Percentiles rank a stretch among this genome's conserved stretches.
Evolutionary conservation across 257 asterid species (phyloP).

Genomic region (Vinca minor): DNA sequence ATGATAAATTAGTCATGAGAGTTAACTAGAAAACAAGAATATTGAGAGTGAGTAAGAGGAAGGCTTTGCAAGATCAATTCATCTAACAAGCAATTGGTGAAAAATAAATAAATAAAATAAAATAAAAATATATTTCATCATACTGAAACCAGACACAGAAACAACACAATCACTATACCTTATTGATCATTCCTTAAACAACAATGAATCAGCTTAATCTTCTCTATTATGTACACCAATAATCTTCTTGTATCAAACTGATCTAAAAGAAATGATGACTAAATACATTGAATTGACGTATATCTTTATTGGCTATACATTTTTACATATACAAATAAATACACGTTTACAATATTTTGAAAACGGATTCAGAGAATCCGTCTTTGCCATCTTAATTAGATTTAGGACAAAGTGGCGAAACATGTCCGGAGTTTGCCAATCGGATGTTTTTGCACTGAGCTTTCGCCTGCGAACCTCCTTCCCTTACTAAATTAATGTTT

Average conservation of each 20-base stretch:
- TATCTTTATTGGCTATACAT: not conserved
- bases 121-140: not conserved
- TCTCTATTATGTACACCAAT: not conserved
- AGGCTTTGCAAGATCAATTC: not conserved
- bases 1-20: too few species aligned
- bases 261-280: not conserved
- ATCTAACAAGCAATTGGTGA: not conserved
- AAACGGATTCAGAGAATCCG: too few species aligned
- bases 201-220: not conserved
- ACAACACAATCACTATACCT: not conserved
- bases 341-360: too few species aligned
- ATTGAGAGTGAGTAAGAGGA: too few species aligned
- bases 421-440: slow-evolving; percentile 22
- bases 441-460: slow-evolving; percentile 52
- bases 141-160: not conserved
- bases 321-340: too few species aligned
- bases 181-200: not conserved
- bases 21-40: too few species aligned
- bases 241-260: not conserved
- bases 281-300: not conserved
- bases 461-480: slow-evolving; percentile 24
- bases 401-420: slow-evolving; percentile 52
- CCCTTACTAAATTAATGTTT: slow-evolving; percentile 38
- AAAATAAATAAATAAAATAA: too few species aligned
- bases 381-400: not conserved